Evolutionary conservation across 371 early-diverging fungal species (phyloP).

Genomic region (Nematocida displodere): DNA sequence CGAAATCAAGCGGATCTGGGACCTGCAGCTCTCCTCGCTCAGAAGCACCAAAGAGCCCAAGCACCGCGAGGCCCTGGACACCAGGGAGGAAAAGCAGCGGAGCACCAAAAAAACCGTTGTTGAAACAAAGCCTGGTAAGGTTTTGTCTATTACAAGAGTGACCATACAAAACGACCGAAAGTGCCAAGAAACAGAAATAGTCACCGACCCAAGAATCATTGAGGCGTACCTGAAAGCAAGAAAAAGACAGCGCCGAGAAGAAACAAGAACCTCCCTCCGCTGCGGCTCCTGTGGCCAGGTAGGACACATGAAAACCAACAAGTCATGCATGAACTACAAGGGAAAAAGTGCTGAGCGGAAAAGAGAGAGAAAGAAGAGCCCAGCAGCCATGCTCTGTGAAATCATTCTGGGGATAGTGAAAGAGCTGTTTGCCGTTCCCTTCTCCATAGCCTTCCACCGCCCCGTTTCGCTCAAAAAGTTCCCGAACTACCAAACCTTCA

Average conservation of each 20-base stretch:
- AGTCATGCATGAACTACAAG: constrained; percentile 65
- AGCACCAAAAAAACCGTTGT: constrained; percentile 69
- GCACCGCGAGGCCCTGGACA: not conserved
- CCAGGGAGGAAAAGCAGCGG: not conserved
- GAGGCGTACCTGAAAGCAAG: constrained; percentile 64
- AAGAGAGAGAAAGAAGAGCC: constrained; percentile 49
- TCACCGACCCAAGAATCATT: constrained; percentile 60
- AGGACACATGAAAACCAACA: constrained; percentile 67
- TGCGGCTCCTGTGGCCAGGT: constrained; percentile 66
- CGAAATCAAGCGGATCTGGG: constrained; percentile 55
- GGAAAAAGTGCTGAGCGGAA: constrained; percentile 55
- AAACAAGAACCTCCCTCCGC: constrained; percentile 57
- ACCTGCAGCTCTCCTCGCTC: constrained; percentile 42
- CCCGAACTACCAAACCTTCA: constrained; percentile 61
- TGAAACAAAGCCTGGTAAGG: constrained; percentile 75
- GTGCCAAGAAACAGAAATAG: constrained; percentile 57
- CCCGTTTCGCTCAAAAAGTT: constrained; percentile 66
- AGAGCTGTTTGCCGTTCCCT: constrained; percentile 53
- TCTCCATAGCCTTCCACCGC: constrained; percentile 63
- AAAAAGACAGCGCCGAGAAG: constrained; percentile 58
- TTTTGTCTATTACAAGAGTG: constrained; percentile 61
- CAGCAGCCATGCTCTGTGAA: constrained; percentile 54
- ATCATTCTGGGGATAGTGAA: constrained; percentile 53
- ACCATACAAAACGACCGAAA: constrained; percentile 29
- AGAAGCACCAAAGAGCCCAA: constrained; percentile 64